phyloP scores from a whole-genome alignment of 495 filamentous ascomycete genomes.

The Tuber aestivum region DNA sequence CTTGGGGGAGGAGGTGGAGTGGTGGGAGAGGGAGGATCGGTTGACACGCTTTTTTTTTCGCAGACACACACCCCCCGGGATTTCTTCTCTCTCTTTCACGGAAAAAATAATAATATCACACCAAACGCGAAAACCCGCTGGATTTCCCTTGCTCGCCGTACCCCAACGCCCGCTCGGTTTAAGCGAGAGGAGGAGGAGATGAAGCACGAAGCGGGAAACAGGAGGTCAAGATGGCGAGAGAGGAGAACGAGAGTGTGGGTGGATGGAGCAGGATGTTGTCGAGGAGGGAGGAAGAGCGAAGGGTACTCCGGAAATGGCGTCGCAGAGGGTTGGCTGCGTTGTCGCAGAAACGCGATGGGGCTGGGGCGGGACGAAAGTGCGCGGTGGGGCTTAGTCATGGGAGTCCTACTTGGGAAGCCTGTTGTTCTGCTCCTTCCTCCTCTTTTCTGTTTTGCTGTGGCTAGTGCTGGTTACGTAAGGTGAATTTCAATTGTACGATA shows the following conservation, averaged over 20 bases:
- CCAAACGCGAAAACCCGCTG: neutral
- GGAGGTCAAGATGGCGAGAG: constrained; percentile 6
- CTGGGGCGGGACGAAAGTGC: constrained; percentile 12
- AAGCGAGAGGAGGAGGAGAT: constrained; percentile 16
- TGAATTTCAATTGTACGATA: neutral
- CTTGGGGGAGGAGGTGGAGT: neutral
- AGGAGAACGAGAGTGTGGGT: neutral
- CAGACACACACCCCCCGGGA: neutral
- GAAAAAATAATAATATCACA: neutral
- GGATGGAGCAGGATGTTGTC: constrained; percentile 2
- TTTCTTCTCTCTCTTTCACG: neutral
- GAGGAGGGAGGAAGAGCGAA: neutral
- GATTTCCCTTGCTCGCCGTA: neutral
- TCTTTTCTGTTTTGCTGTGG: neutral
- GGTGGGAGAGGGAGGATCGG: constrained; percentile 1
- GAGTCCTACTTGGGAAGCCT: neutral
- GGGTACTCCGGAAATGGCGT: constrained; percentile 1
- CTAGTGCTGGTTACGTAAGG: neutral
- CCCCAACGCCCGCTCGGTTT: neutral
- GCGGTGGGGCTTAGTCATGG: neutral
- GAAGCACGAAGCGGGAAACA: constrained; percentile 18
- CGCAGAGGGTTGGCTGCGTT: constrained; percentile 31
- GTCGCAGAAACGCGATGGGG: constrained; percentile 41
- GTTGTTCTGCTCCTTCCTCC: neutral
- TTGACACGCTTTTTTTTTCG: neutral